Conservation (phyloP, 2,329 filamentous ascomycete genomes). For the Cercospora citrullina region DNA sequence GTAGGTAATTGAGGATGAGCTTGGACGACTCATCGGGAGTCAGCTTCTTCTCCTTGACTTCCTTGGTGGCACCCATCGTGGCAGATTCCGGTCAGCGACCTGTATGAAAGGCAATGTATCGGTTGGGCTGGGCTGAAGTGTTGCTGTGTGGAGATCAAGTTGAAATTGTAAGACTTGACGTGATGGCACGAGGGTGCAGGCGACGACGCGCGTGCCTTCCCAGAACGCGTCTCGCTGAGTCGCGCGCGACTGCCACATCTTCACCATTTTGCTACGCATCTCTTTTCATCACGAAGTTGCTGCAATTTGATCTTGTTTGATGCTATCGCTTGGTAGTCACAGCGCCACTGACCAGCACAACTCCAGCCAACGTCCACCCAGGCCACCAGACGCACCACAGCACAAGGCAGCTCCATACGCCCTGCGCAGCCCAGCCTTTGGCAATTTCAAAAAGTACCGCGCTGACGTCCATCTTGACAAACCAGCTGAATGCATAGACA, state of each 20-base stretch:
- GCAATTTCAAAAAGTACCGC: conserved; percentile 34
- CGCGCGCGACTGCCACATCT: conserved; percentile 6
- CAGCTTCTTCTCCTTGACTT: conserved; percentile 34
- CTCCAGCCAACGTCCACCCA: conserved; percentile 35
- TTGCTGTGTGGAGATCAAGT: neutral
- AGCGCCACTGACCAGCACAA: conserved; percentile 29
- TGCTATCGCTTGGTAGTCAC: conserved; percentile 14
- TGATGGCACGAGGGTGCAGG: conserved; percentile 9
- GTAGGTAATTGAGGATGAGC: conserved; percentile 36
- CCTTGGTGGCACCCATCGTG: conserved; percentile 38
- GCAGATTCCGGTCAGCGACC: neutral
- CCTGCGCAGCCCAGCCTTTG: conserved; percentile 37
- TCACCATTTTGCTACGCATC: neutral
- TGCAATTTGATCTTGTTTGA: neutral
- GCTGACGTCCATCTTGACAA: conserved; percentile 24
- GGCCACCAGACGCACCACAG: conserved; percentile 40
- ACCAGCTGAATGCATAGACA: conserved; percentile 28
- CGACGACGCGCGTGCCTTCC: conserved; percentile 3
- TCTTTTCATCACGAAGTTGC: neutral
- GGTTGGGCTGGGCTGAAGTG: neutral
- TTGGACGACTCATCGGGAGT: conserved; percentile 35
- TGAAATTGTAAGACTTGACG: neutral
- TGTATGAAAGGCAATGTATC: neutral
- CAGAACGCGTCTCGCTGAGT: neutral
- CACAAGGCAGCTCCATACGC: conserved; percentile 37